Conservation (phyloP, 805 yeast species). For the Saturnispora galanensis region DNA sequence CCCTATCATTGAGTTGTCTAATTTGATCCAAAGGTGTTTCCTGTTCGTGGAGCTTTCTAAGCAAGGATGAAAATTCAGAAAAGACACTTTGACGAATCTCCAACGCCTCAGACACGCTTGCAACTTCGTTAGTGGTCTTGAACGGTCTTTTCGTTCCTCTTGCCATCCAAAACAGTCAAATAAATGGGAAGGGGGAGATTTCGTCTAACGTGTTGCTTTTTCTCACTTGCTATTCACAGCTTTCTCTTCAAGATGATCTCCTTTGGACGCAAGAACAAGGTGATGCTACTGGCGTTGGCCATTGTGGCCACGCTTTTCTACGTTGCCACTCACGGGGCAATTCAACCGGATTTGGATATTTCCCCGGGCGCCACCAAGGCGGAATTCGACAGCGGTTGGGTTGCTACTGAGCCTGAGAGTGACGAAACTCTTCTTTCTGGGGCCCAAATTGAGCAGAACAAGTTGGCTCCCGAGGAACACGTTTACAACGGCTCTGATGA, state of each 20-base stretch:
- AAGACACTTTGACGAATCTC: conserved; percentile 56
- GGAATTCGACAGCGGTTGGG: conserved; percentile 7
- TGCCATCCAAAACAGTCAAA: not conserved
- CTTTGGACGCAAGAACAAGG: conserved; percentile 11
- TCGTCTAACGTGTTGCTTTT: not conserved
- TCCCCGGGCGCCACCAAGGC: conserved; percentile 4
- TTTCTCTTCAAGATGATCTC: conserved; percentile 7
- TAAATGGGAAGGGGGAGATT: too few species aligned
- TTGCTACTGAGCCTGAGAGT: conserved; percentile 3
- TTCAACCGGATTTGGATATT: not conserved
- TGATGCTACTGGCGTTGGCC: conserved; percentile 9
- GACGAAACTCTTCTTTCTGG: conserved; percentile 11
- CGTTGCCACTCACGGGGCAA: not conserved
- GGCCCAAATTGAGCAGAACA: conserved; percentile 12
- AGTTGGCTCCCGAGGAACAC: conserved; percentile 8
- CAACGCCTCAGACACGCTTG: conserved; percentile 52
- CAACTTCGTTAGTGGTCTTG: conserved; percentile 23
- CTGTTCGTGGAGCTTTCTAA: conserved; percentile 55
- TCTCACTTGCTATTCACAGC: not conserved
- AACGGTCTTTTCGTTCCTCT: not conserved
- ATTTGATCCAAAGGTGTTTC: conserved; percentile 50
- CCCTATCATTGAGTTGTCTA: conserved; percentile 63
- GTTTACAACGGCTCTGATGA: conserved; percentile 2
- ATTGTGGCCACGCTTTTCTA: conserved; percentile 5
- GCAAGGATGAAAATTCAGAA: conserved; percentile 51